Evolutionary conservation across 352 stramenopile genomes (phyloP).

Genomic region (Globisporangium iwayamae): DNA sequence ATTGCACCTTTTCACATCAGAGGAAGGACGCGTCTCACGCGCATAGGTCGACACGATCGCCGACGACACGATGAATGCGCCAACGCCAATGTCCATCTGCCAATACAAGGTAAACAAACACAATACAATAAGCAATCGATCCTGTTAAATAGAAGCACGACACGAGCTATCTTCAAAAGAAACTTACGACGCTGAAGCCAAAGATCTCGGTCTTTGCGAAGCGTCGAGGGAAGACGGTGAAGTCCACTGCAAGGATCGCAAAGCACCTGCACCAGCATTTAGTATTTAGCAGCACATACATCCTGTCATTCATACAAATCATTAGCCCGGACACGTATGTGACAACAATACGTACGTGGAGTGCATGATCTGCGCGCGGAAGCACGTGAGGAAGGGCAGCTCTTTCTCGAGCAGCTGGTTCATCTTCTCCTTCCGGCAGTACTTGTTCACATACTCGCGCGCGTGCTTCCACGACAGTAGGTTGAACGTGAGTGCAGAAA

Average conservation of each 20-base stretch:
- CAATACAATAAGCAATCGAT: background rate
- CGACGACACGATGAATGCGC: constrained; percentile 92
- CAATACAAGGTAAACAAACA: background rate
- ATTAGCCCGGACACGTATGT: background rate
- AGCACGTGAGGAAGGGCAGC: constrained; percentile 75
- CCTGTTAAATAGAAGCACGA: no score
- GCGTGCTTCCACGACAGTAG: constrained; percentile 68
- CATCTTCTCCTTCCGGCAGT: constrained; percentile 83
- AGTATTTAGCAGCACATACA: background rate
- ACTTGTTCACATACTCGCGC: constrained; percentile 67
- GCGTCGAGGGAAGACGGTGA: constrained; percentile 93
- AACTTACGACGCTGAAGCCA: constrained; percentile 91
- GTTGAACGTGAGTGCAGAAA: constrained; percentile 44
- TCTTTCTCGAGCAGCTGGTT: constrained; percentile 68
- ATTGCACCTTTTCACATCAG: constrained; percentile 21
- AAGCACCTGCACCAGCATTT: constrained; percentile 47
- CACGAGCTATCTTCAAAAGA: background rate
- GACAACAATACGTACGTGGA: constrained; percentile 50
- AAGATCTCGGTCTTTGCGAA: constrained; percentile 95
- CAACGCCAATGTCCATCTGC: constrained; percentile 97
- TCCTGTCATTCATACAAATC: background rate
- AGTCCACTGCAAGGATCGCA: constrained; percentile 98
- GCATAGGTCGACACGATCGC: constrained; percentile 73
- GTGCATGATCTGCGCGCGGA: constrained; percentile 78
- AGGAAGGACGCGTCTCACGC: constrained; percentile 33